Percentiles rank a stretch among this genome's conserved stretches.
Conservation (phyloP, 371 early-diverging fungal species). For the Umbelopsis sp. region DNA sequence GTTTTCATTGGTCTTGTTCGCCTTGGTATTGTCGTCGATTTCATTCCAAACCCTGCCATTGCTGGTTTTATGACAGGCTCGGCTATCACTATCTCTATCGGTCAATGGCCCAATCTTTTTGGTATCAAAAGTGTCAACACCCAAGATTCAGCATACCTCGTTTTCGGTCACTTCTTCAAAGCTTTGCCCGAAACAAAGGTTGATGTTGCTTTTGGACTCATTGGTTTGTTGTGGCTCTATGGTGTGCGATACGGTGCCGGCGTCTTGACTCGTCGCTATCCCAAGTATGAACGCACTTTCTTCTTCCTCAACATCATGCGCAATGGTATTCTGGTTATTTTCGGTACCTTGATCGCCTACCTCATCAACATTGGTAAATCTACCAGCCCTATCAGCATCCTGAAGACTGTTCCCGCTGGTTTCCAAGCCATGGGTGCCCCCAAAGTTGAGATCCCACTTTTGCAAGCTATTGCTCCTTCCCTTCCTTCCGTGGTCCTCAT, state of each 20-base stretch:
- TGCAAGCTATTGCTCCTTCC: slow-evolving; percentile 51
- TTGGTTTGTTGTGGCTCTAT: slow-evolving; percentile 50
- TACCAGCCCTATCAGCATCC: slow-evolving; percentile 56
- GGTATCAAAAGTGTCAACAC: slow-evolving; percentile 70
- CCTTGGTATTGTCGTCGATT: slow-evolving; percentile 86
- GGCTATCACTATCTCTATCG: slow-evolving; percentile 75
- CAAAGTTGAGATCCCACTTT: slow-evolving; percentile 33
- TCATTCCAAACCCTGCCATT: slow-evolving; percentile 79
- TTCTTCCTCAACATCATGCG: slow-evolving; percentile 59
- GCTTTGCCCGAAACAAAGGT: slow-evolving; percentile 47
- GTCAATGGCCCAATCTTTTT: slow-evolving; percentile 75
- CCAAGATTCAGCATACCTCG: slow-evolving; percentile 55
- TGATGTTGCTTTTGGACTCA: slow-evolving; percentile 56
- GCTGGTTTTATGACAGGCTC: slow-evolving; percentile 79
- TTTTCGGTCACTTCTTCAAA: slow-evolving; percentile 59
- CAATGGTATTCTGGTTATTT: slow-evolving; percentile 49
- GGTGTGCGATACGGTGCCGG: slow-evolving; percentile 45
- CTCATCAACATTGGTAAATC: slow-evolving; percentile 44
- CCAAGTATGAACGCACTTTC: slow-evolving; percentile 41
- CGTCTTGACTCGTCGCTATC: slow-evolving; percentile 39
- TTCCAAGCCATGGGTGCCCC: slow-evolving; percentile 64
- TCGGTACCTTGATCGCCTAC: slow-evolving; percentile 49
- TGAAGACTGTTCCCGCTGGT: slow-evolving; percentile 73
- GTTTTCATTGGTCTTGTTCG: slow-evolving; percentile 76
- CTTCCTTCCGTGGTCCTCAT: slow-evolving; percentile 72